Conservation (phyloP, 2,329 filamentous ascomycete species). For the Pseudogymnoascus sp. region DNA sequence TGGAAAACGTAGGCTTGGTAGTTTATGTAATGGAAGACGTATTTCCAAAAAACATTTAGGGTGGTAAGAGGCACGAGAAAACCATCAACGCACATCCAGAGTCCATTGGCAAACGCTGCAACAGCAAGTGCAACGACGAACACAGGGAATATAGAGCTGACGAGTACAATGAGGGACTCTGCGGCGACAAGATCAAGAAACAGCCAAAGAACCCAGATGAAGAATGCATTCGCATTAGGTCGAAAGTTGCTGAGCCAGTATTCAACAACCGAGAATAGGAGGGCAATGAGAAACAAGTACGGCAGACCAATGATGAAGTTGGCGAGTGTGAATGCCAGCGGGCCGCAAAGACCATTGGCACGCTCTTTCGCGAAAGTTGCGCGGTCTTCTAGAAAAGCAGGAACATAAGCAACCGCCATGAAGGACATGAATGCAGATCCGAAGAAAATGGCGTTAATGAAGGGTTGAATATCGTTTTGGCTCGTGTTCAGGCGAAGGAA, state of each 20-base stretch:
- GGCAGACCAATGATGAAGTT: slow-evolving; percentile 67
- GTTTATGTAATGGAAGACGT: slow-evolving; percentile 80
- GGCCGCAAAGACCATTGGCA: slow-evolving; percentile 67
- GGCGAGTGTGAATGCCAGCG: slow-evolving; percentile 58
- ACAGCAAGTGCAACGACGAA: slow-evolving; percentile 70
- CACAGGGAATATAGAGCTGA: slow-evolving; percentile 60
- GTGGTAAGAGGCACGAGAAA: slow-evolving; percentile 64
- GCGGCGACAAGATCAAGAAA: slow-evolving; percentile 72
- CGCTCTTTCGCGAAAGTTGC: slow-evolving; percentile 63
- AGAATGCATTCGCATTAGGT: slow-evolving; percentile 53
- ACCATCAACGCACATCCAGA: slow-evolving; percentile 77
- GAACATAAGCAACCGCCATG: slow-evolving; percentile 72
- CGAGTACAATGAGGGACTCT: slow-evolving; percentile 67
- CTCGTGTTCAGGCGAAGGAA: slow-evolving; percentile 60
- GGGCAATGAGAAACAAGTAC: slow-evolving; percentile 50
- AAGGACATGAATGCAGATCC: slow-evolving; percentile 65
- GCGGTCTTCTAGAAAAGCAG: slow-evolving; percentile 68
- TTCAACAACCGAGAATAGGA: slow-evolving; percentile 62
- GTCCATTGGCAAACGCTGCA: slow-evolving; percentile 70
- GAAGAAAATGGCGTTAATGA: slow-evolving; percentile 71
- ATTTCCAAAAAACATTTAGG: slow-evolving; percentile 73
- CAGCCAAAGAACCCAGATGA: slow-evolving; percentile 68
- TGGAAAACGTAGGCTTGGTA: slow-evolving; percentile 78
- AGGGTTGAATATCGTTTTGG: slow-evolving; percentile 66
- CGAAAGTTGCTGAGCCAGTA: slow-evolving; percentile 73